These are phyloP conservation scores for Populus hybrid DNA, from an alignment of 441 rosid species.

Conservation along the genomic window DNA sequence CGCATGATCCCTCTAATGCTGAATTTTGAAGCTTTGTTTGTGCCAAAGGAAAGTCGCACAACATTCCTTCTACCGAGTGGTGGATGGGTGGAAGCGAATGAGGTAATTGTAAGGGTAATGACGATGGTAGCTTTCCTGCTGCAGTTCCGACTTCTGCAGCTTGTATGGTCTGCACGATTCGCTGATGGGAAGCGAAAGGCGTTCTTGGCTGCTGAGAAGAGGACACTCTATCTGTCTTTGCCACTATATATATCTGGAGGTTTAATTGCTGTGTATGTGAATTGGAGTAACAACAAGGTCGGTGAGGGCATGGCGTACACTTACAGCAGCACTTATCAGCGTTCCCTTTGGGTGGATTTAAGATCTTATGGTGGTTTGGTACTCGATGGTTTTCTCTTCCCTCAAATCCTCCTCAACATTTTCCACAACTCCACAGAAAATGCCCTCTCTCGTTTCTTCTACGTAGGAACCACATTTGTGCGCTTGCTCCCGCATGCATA, in stretches of 20 bases:
- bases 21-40: constrained; percentile 74
- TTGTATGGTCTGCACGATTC: constrained; percentile 55
- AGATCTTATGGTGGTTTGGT: constrained; percentile 73
- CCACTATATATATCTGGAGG: constrained; percentile 66
- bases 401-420: constrained; percentile 72
- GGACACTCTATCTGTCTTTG: constrained; percentile 42
- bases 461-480: constrained; percentile 56
- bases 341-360: constrained; percentile 51
- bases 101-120: constrained; percentile 66
- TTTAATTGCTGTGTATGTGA: constrained; percentile 49
- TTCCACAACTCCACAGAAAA: constrained; percentile 44
- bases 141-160: constrained; percentile 71
- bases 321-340: constrained; percentile 11
- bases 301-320: constrained; percentile 19
- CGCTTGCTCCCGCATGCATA: constrained; percentile 77
- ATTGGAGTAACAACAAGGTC: constrained; percentile 32
- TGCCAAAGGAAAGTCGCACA: constrained; percentile 31
- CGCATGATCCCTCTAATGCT: constrained; percentile 74
- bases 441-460: constrained; percentile 58
- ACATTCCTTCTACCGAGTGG: constrained; percentile 39
- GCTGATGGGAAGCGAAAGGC: constrained; percentile 32
- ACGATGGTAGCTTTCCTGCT: constrained; percentile 78
- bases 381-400: constrained; percentile 79
- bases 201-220: constrained; percentile 67
- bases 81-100: constrained; percentile 73